Evolutionary conservation across 306 rosid species (phyloP).

Genomic region (Canavalia ensiformis): DNA sequence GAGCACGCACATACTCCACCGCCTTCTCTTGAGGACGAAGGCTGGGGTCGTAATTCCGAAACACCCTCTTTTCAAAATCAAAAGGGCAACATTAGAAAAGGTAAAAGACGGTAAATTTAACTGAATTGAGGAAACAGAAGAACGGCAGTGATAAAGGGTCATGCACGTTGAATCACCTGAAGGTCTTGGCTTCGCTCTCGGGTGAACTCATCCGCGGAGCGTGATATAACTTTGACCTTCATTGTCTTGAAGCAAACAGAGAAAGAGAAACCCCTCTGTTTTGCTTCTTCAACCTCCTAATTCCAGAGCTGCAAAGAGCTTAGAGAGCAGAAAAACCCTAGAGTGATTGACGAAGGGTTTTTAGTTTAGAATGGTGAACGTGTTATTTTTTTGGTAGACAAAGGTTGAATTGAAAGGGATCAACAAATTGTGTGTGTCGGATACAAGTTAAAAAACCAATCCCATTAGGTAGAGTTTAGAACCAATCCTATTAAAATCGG

Average conservation of each 20-base stretch:
- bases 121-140: neutral
- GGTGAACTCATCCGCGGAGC: conserved; percentile 84
- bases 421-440: no score
- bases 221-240: conserved; percentile 91
- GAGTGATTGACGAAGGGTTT: neutral
- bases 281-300: conserved; percentile 16
- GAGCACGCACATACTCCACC: conserved; percentile 87
- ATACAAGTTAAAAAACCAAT: no score
- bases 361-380: no score
- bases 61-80: conserved; percentile 70
- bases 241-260: conserved; percentile 35
- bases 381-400: no score
- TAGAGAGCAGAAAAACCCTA: conserved; percentile 14
- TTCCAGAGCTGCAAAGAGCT: neutral
- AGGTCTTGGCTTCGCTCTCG: conserved; percentile 95
- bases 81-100: conserved; percentile 3
- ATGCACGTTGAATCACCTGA: conserved; percentile 60
- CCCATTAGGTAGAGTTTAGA: no score
- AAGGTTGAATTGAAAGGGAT: no score
- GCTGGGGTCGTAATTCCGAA: conserved; percentile 83
- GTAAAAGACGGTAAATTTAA: neutral
- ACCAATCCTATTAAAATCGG: no score
- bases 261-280: neutral
- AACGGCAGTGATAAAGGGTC: neutral
- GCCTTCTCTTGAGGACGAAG: conserved; percentile 92